A percentile compares a stretch with the other conserved stretches of the same genome.
Conservation (phyloP, 345 rosid genomes). For the Hibiscus tridactylites region DNA sequence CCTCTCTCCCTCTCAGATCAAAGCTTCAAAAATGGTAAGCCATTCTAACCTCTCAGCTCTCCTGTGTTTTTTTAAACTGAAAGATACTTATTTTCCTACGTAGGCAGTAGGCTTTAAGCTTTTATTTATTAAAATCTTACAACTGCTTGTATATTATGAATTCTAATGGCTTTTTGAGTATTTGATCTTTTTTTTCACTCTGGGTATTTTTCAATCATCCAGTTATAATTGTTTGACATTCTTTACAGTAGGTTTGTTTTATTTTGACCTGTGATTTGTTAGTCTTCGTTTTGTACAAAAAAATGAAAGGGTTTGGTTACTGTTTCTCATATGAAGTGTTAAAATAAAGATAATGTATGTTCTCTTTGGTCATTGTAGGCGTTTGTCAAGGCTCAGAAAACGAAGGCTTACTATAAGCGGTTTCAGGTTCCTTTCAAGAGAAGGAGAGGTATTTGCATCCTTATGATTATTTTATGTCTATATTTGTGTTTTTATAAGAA, state of each 20-base stretch:
- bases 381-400: constrained; percentile 54
- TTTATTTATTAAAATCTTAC: neutral
- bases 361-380: constrained; percentile 23
- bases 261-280: neutral
- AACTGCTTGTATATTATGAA: neutral
- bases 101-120: neutral
- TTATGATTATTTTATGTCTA: neutral
- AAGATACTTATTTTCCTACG: neutral
- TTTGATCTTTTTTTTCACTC: neutral
- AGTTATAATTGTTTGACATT: neutral
- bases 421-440: constrained; percentile 70
- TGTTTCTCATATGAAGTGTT: neutral
- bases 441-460: constrained; percentile 42
- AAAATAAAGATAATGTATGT: neutral
- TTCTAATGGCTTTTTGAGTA: neutral
- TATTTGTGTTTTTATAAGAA: neutral
- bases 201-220: neutral
- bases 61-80: neutral
- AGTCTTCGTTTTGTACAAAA: neutral
- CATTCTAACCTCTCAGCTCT: neutral
- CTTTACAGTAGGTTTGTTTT: neutral
- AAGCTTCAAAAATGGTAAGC: constrained; percentile 27
- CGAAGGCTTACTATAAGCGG: constrained; percentile 61
- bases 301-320: neutral
- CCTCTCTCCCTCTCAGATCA: neutral